Base-by-base conservation (phyloP, 257 asterid species). In the Anisodus tanguticus region DNA sequence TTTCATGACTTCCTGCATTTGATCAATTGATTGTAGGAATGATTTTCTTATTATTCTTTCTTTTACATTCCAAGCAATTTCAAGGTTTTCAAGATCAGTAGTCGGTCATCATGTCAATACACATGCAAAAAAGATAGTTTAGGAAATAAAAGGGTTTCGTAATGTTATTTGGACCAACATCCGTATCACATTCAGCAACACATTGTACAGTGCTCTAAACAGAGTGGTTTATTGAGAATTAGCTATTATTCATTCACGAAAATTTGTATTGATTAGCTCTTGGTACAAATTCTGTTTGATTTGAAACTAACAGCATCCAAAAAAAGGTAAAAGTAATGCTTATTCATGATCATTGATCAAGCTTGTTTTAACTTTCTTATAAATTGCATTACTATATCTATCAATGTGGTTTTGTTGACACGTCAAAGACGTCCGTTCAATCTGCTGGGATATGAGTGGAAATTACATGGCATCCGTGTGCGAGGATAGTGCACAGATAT, bases 361-460 rank as follows among this genome's bases (percentile, higher is more conserved):
- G 64, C 26, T 59, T 59, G 11, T 59, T 59, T 59, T 59, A 59
- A 59, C 6, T 63, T 22, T 63, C 39, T 8, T 8, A 11, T 26
- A 9, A 9, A 41, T 31, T 63, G 26, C 70, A 63, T 22, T 63
- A 22, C 10, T 77, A 31, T 59, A 80, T 62, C 76, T 51, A 62
- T 5, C 26, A 8, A 62, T 22, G 8, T 64, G 67, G 35, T 41
- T 60, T 83, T 54, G 15, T 8, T 58, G 92, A 35, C 91, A 89
- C 79, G 89, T 35, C 41, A 47, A 78, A 35, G 90, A 89, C 16
- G 86, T 90, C 13, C 85, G 84, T 10, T 78, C 92, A 2, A 3
- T 88, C 16, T 87, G 92, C 17, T 92, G 91, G 92, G 88, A 87
- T 79, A 51, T 11, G 11, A 85, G 83, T 12, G 93, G 91, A 12